These are phyloP conservation scores for Acephala macrosclerotiorum DNA, from an alignment of 2,329 filamentous ascomycete species.

Conservation along the genomic window DNA sequence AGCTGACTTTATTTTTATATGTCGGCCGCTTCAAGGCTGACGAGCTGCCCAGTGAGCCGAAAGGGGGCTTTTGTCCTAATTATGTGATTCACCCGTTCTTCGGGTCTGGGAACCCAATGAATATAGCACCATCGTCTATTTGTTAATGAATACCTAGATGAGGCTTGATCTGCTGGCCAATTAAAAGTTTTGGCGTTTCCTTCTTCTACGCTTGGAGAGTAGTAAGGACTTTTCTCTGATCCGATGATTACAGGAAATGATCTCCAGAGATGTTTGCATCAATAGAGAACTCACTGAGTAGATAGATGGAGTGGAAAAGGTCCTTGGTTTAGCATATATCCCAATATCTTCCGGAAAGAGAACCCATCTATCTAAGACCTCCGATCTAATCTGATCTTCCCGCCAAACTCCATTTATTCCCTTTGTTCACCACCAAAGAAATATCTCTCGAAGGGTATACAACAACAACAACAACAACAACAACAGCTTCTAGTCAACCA, in stretches of 20 bases:
- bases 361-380: slow-evolving; percentile 2
- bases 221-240: no score
- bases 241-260: no score
- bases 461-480: not conserved
- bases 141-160: no score
- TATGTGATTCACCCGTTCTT: no score
- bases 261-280: no score
- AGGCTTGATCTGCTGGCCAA: no score
- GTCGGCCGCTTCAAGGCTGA: not conserved
- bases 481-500: not conserved
- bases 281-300: no score
- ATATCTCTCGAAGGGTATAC: slow-evolving; percentile 5
- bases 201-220: no score
- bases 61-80: no score
- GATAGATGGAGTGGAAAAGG: slow-evolving; percentile 9
- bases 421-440: not conserved
- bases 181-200: no score
- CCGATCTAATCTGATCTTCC: not conserved
- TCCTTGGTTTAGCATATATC: not conserved
- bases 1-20: not conserved
- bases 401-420: slow-evolving; percentile 3
- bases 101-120: no score
- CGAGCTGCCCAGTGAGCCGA: not conserved
- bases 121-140: no score
- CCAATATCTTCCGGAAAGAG: not conserved